These are phyloP conservation scores for Paecilomyces dactylethromorphus DNA, from an alignment of 2,329 filamentous ascomycete species.

Conservation along the genomic window DNA sequence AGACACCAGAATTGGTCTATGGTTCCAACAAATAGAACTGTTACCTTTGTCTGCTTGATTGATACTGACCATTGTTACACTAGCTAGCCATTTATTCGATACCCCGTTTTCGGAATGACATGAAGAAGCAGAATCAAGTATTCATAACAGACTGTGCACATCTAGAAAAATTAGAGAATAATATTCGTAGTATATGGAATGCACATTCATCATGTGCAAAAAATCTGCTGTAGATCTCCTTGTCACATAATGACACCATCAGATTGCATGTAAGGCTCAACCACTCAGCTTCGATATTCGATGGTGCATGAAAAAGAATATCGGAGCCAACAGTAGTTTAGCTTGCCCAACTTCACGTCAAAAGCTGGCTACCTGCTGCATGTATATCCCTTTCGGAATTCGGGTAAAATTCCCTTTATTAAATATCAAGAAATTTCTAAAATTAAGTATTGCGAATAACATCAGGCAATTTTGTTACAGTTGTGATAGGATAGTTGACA, in stretches of 20 bases:
- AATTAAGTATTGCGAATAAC: background rate
- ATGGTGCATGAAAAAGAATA: background rate
- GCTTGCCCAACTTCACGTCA: background rate
- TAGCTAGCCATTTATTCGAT: background rate
- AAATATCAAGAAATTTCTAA: background rate
- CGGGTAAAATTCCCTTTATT: too few species aligned
- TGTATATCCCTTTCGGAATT: background rate
- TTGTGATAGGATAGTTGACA: too few species aligned
- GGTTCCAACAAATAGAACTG: background rate
- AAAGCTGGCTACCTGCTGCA: background rate
- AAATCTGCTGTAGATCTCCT: too few species aligned
- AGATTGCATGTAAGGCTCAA: background rate
- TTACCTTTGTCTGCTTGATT: background rate
- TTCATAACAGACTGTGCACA: background rate
- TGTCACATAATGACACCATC: background rate
- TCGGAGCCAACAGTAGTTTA: background rate
- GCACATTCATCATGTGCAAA: background rate
- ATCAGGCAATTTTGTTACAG: background rate
- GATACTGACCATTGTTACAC: background rate
- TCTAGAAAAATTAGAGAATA: background rate
- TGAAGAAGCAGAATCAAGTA: background rate
- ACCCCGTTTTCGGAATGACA: background rate
- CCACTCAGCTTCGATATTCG: background rate
- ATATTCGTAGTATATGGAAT: background rate
- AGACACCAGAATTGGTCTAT: background rate